Base-by-base conservation (phyloP, 2,329 filamentous ascomycete genomes). In the Cylindrodendrum hubeiense region DNA sequence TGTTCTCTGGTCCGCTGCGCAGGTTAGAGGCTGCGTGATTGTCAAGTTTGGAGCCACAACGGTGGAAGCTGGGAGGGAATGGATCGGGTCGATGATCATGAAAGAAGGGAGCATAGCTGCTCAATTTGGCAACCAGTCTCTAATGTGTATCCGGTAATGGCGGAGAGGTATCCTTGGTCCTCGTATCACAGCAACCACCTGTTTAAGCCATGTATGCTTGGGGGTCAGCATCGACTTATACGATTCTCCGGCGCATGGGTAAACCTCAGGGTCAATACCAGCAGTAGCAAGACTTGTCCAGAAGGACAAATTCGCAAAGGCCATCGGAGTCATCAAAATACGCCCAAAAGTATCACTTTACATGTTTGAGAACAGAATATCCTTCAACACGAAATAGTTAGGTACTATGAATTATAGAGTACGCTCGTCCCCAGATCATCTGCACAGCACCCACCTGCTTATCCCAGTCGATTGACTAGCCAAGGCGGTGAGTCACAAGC, bases 21-120 rank as follows among this genome's bases (percentile, higher is more conserved):
- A 86, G 26, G 89, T 97, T 34, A 87, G 94, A 57, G 91, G 93
- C 4, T 97, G 95, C 75, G 91, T 96, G 4, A 86, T 98, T 26
- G 91, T 98, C 71, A 98, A 98, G 78, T 97, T 98, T 77, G 94
- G 93, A 2, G 93, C 95, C 2, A 86, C 85, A 59, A 91, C 91
- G 47, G 91, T 97, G 24, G 94, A 98, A 78, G 91, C 91, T 26
- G 94, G 91, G 4, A 89, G 93, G 70, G 82, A 87, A 50, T 98
- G 95, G 94, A 85, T 98, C 63, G 89, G 90, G 10, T 85, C 85
- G 7, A 92, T 98, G 87, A 81, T 97, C 50, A 80, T 84, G 49
- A 86, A 89, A 67, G 93, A 97, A 77, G 93, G 92, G 1, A 95
- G 88, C 67, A 84, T 97, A 10, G 81, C 86, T 17, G 78, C 82